These are phyloP conservation scores for Neospora caninum DNA, from an alignment of 169 alveolate species.

Conservation along the genomic window DNA sequence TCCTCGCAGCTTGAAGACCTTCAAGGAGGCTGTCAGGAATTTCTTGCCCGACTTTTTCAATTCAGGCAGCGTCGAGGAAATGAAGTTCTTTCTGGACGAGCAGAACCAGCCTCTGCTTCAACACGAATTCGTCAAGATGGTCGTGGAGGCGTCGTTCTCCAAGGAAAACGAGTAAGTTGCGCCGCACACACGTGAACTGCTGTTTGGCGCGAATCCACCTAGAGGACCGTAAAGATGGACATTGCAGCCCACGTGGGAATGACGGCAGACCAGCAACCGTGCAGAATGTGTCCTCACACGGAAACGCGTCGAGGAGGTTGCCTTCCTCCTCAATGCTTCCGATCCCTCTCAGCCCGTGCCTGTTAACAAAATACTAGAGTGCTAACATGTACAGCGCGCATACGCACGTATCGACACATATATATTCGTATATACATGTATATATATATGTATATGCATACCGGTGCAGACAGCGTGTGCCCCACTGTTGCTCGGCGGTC, in stretches of 20 bases:
- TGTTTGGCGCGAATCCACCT: not conserved
- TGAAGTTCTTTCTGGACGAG: constrained; percentile 43
- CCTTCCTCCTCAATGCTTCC: no score
- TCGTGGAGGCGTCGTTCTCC: constrained; percentile 56
- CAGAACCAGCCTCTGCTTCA: constrained; percentile 61
- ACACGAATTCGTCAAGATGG: constrained; percentile 55
- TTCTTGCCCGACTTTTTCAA: constrained; percentile 58
- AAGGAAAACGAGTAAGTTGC: constrained; percentile 43
- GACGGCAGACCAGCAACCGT: no score
- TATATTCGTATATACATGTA: not conserved
- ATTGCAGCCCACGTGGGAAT: not conserved
- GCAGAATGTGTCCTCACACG: no score
- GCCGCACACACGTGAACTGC: not conserved
- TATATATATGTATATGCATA: no score
- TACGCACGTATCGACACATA: not conserved
- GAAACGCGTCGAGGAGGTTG: no score
- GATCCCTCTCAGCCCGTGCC: no score
- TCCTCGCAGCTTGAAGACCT: constrained; percentile 38
- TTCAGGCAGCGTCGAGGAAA: constrained; percentile 49
- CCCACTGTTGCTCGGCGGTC: no score
- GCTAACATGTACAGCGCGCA: no score
- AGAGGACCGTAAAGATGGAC: not conserved
- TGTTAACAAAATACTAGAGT: no score
- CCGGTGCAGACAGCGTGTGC: no score
- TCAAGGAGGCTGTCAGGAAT: constrained; percentile 55